Evolutionary conservation across 192 early-diverging fungal species (phyloP).

Genomic region (Rhizophagus sp.): DNA sequence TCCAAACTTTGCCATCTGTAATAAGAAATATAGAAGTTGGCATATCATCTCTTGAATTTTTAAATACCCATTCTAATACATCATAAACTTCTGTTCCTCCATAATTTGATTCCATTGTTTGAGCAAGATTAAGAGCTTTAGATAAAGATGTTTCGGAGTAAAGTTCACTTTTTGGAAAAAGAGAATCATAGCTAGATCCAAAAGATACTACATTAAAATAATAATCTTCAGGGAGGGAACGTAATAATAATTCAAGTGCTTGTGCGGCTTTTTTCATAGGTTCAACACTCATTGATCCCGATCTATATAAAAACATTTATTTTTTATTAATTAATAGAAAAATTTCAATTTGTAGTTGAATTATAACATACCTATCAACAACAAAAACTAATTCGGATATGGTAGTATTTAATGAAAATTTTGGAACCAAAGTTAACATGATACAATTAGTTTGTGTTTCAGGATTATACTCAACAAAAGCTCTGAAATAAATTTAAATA

Average conservation of each 20-base stretch:
- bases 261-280: constrained; percentile 38
- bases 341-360: no score
- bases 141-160: constrained; percentile 42
- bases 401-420: constrained; percentile 10
- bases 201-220: constrained; percentile 57
- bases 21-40: constrained; percentile 45
- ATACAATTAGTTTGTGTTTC: constrained; percentile 15
- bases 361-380: constrained; percentile 41
- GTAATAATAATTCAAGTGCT: constrained; percentile 49
- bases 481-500: constrained; percentile 10
- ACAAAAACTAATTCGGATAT: constrained; percentile 44
- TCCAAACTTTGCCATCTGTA: constrained; percentile 51
- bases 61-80: constrained; percentile 39
- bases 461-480: constrained; percentile 29
- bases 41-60: constrained; percentile 34
- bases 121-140: constrained; percentile 35
- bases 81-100: constrained; percentile 54
- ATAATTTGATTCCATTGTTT: constrained; percentile 39
- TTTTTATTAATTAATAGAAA: background rate
- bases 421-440: constrained; percentile 34
- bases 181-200: constrained; percentile 31
- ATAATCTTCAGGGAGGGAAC: constrained; percentile 48
- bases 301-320: constrained; percentile 30
- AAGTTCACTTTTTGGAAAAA: constrained; percentile 40
- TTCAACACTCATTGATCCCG: constrained; percentile 50